Percentiles rank a stretch among this genome's conserved stretches.
Conservation (phyloP, 2,329 filamentous ascomycete species). For the Claviceps digitariae region DNA sequence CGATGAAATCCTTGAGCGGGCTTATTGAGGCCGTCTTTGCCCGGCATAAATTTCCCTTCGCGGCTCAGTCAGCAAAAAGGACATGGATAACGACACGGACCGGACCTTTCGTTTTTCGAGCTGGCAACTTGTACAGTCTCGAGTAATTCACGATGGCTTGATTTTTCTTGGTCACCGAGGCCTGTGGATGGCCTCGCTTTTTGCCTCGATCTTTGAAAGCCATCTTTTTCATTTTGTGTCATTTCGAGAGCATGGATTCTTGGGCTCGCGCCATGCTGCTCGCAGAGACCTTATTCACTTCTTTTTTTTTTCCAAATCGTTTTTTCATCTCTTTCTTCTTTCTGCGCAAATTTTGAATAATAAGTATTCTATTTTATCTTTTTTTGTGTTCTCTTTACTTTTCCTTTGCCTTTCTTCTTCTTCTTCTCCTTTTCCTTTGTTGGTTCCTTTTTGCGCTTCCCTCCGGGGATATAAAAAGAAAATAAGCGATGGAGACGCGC, state of each 20-base stretch:
- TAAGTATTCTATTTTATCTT: conserved; percentile 10
- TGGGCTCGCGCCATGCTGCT: conserved; percentile 11
- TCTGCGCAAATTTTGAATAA: conserved; percentile 13
- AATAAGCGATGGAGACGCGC: conserved; percentile 2
- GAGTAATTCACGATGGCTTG: conserved; percentile 6
- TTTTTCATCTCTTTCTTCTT: too few species aligned
- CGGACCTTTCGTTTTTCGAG: not conserved
- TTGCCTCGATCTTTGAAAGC: not conserved
- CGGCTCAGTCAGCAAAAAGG: not conserved
- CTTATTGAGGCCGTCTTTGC: not conserved
- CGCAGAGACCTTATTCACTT: conserved; percentile 16
- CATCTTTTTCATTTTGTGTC: conserved; percentile 18
- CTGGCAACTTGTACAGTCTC: not conserved
- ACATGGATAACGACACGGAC: not conserved
- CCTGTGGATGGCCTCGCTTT: conserved; percentile 13
- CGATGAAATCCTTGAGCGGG: not conserved
- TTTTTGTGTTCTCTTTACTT: conserved; percentile 11
- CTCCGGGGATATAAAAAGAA: too few species aligned
- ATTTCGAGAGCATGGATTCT: conserved; percentile 1
- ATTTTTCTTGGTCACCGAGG: conserved; percentile 12
- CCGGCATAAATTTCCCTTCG: not conserved
- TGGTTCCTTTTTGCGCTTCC: too few species aligned
- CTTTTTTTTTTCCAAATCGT: conserved; percentile 14
- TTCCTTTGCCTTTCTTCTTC: conserved; percentile 8
- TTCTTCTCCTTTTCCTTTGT: too few species aligned